Evolutionary conservation across 140 eudicot genomes (phyloP).

Genomic region (Bidens hawaiensis): DNA sequence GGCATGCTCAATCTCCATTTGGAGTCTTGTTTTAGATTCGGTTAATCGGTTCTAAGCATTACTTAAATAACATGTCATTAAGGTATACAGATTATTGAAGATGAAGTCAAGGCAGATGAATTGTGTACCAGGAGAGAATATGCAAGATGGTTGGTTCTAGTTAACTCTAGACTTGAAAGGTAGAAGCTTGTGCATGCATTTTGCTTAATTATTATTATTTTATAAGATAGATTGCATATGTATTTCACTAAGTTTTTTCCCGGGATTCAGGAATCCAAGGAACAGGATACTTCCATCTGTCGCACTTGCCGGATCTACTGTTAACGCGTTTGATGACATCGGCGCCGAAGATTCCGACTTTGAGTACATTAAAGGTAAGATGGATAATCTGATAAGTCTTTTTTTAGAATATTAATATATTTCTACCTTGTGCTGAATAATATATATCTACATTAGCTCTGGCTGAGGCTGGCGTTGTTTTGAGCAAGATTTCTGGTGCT

Average conservation of each 20-base stretch:
- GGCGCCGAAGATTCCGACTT: conserved; percentile 70
- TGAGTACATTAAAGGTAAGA: conserved; percentile 69
- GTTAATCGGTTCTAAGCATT: no score
- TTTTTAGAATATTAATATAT: neutral
- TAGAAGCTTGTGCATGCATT: conserved; percentile 20
- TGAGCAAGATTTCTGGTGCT: conserved; percentile 55
- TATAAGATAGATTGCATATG: neutral
- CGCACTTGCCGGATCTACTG: conserved; percentile 71
- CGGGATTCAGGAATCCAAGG: conserved; percentile 53
- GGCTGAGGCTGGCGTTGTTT: conserved; percentile 82
- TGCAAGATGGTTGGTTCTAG: conserved; percentile 79
- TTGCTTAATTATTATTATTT: neutral
- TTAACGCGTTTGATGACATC: conserved; percentile 73
- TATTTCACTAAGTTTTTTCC: neutral
- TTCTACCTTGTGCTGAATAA: conserved; percentile 8
- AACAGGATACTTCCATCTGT: conserved; percentile 52
- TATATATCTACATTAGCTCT: conserved; percentile 46
- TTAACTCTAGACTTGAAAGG: conserved; percentile 85
- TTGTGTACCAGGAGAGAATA: conserved; percentile 90
- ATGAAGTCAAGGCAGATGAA: conserved; percentile 61
- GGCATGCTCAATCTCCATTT: neutral
- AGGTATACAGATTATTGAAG: conserved; percentile 93
- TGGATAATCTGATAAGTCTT: neutral
- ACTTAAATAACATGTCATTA: no score
- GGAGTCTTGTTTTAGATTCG: no score